Percentiles rank a stretch among this genome's conserved stretches.
phyloP scores from a whole-genome alignment of 1,284 basidiomycete genomes.

The Amylostereum areolatum region DNA sequence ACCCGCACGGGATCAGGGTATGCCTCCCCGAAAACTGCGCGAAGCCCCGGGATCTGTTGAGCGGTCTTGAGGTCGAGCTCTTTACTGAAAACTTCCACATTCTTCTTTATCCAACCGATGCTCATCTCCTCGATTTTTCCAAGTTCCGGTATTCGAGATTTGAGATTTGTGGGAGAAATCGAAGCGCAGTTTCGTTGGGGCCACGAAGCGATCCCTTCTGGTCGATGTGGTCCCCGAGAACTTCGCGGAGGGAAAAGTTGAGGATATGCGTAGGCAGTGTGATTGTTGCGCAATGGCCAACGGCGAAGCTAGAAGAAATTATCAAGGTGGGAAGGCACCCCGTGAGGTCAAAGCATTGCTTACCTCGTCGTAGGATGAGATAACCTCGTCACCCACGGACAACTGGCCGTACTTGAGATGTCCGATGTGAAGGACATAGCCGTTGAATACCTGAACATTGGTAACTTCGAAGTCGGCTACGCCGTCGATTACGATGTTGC shows the following conservation, averaged over 20 bases:
- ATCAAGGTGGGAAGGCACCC: constrained; percentile 3
- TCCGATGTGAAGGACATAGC: constrained; percentile 89
- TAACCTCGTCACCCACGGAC: constrained; percentile 62
- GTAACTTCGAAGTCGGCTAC: constrained; percentile 89
- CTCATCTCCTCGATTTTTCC: constrained; percentile 81
- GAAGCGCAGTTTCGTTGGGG: constrained; percentile 92
- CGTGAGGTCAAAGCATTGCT: constrained; percentile 10
- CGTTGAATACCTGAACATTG: constrained; percentile 85
- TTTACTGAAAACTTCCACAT: constrained; percentile 85
- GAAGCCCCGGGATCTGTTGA: constrained; percentile 84
- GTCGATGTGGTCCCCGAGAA: constrained; percentile 94
- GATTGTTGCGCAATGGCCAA: constrained; percentile 95
- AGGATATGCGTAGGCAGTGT: constrained; percentile 99
- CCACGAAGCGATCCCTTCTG: constrained; percentile 98
- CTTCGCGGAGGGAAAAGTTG: constrained; percentile 89
- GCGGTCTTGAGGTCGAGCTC: constrained; percentile 83
- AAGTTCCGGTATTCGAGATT: constrained; percentile 71
- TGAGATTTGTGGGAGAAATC: constrained; percentile 97
- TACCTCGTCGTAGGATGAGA: constrained; percentile 73
- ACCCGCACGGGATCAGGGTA: constrained; percentile 98
- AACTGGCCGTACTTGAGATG: constrained; percentile 75
- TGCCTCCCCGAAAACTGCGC: constrained; percentile 96
- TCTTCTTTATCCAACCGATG: constrained; percentile 85
- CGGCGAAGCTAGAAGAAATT: constrained; percentile 63
- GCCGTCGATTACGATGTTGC: constrained; percentile 90